Evolutionary conservation across 352 stramenopile species (phyloP).

Genomic region (Phytophthora citrophthora): DNA sequence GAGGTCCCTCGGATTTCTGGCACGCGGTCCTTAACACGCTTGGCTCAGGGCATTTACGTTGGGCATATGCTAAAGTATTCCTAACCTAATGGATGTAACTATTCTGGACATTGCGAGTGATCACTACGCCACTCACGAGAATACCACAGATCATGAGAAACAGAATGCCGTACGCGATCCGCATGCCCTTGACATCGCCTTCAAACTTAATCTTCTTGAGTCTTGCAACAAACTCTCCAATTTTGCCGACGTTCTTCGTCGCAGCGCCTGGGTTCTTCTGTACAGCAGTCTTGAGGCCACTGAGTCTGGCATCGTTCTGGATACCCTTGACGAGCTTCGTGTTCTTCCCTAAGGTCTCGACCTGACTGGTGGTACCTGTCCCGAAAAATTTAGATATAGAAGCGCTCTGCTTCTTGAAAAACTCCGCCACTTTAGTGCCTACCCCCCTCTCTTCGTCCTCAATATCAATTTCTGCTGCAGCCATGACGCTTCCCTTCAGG

Average conservation of each 20-base stretch:
- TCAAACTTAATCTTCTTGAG: constrained; percentile 11
- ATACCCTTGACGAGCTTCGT: constrained; percentile 5
- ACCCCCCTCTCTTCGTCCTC: constrained; percentile 7
- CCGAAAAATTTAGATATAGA: constrained; percentile 2
- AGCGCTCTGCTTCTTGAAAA: constrained; percentile 3
- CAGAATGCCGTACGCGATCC: constrained; percentile 18
- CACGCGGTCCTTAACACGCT: too few species aligned
- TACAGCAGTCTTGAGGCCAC: not conserved
- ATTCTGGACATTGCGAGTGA: constrained; percentile 9
- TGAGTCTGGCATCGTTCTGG: not conserved
- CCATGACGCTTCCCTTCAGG: constrained; percentile 10
- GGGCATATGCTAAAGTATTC: not conserved
- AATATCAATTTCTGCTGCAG: not conserved
- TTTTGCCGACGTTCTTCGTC: constrained; percentile 2
- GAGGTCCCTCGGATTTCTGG: too few species aligned
- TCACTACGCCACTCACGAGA: not conserved
- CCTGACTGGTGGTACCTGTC: constrained; percentile 3
- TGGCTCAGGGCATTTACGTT: too few species aligned
- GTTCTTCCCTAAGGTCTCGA: constrained; percentile 2
- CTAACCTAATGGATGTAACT: constrained; percentile 20
- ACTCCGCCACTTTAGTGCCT: not conserved
- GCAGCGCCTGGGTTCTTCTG: not conserved
- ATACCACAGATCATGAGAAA: constrained; percentile 11
- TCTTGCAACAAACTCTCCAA: constrained; percentile 6
- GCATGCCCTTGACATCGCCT: constrained; percentile 20